These are phyloP conservation scores for Anethum foeniculum DNA, from an alignment of 140 eudicot species.

Conservation along the genomic window DNA sequence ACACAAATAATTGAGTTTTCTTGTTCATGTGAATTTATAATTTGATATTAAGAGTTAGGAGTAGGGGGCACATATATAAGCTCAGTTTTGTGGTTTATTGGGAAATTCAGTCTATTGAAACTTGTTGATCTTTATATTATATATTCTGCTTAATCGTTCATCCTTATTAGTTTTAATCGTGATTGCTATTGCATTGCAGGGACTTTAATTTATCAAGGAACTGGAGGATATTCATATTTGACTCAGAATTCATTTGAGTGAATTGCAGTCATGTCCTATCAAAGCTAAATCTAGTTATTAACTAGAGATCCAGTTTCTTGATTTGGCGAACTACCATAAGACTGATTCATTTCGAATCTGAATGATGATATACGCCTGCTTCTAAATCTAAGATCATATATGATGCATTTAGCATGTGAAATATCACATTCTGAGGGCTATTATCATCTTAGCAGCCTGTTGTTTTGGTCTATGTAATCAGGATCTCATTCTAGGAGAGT, in stretches of 20 bases:
- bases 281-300: constrained; percentile 9
- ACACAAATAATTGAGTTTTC: not conserved
- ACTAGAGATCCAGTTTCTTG: constrained; percentile 14
- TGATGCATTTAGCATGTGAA: constrained; percentile 18
- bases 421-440: constrained; percentile 11
- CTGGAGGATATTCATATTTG: constrained; percentile 17
- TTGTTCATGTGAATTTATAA: not conserved
- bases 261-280: constrained; percentile 19
- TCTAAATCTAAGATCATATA: constrained; percentile 12
- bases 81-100: constrained; percentile 18
- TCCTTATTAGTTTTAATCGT: constrained; percentile 19
- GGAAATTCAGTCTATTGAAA: constrained; percentile 18
- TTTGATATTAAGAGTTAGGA: not conserved
- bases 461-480: constrained; percentile 6
- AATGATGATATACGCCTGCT: not conserved
- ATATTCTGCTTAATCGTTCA: constrained; percentile 17
- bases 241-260: constrained; percentile 18
- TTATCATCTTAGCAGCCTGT: constrained; percentile 15
- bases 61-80: not conserved
- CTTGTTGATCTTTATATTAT: constrained; percentile 20
- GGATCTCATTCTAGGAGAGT: constrained; percentile 11
- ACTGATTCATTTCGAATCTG: constrained; percentile 5
- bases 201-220: constrained; percentile 22
- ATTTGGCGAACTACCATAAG: constrained; percentile 8
- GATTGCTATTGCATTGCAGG: constrained; percentile 41